These are phyloP conservation scores for Acanthamoeba triangularis DNA, from an alignment of 208 protist genomes.

Conservation along the genomic window DNA sequence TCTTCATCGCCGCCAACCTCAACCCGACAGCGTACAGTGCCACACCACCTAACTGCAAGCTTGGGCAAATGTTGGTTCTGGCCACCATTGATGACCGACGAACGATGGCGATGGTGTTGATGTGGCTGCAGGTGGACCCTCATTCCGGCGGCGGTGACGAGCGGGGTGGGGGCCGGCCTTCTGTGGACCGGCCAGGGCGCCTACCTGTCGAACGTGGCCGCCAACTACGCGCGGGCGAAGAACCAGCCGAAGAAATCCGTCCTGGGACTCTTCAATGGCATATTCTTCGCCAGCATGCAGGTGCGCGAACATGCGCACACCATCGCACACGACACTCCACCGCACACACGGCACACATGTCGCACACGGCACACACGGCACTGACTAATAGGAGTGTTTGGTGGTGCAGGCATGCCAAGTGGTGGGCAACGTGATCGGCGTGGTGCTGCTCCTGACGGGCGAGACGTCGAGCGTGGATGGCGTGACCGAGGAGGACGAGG, in stretches of 20 bases:
- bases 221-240: slow-evolving; percentile 25
- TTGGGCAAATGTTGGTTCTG: background rate
- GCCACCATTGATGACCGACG: background rate
- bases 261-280: slow-evolving; percentile 36
- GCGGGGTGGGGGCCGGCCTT: slow-evolving; percentile 5
- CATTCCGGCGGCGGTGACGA: background rate
- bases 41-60: background rate
- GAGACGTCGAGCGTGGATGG: background rate
- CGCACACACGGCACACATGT: too few relatives aligned
- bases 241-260: background rate
- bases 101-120: too few relatives aligned
- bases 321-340: too few relatives aligned
- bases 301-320: too few relatives aligned
- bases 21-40: background rate
- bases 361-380: too few relatives aligned
- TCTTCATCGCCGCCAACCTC: background rate
- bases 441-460: background rate
- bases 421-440: background rate
- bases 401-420: background rate
- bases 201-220: background rate
- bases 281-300: background rate
- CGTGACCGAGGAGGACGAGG: background rate
- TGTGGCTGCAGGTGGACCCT: background rate
- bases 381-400: too few relatives aligned
- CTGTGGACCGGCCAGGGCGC: slow-evolving; percentile 32